Evolutionary conservation across 2,329 filamentous ascomycete genomes (phyloP), one percentile per base, ranked within the genome.

Genomic region (Tympanopsis confertula): DNA sequence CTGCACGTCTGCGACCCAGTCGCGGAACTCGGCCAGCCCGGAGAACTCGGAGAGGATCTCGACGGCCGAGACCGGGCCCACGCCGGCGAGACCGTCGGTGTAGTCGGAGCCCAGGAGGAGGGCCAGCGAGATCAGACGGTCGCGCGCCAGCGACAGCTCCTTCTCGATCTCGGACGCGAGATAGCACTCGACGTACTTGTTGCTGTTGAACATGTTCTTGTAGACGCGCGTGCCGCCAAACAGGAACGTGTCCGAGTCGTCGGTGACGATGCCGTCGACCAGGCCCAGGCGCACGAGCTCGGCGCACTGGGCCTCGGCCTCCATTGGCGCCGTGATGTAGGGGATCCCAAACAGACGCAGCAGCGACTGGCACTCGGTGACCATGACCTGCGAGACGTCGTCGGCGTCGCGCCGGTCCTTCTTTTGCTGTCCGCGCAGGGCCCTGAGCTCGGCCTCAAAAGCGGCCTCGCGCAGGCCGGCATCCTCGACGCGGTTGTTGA

Each of bases 131-230:
- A 98, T 94, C 38, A 98, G 76, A 51, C 89, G 86, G 38, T 82
- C 71, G 14, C 89, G 77, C 3, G 85, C 82, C 0, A 98, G 73
- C 0, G 84, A 86, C 44, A 95, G 81, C 49, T 98, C 91, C 48
- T 83, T 83, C 50, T 94, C 86, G 0, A 98, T 67, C 51, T 98
- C 91, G 0, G 66, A 67, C 2, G 78, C 64, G 10, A 98, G 71
- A 54, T 96, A 98, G 60, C 91, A 96, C 61, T 98, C 91, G 30
- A 98, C 91, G 49, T 86, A 94, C 55, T 98, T 98, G 57, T 91
- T 91, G 49, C 86, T 82, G 59, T 95, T 98, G 68, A 98, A 98
- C 87, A 98, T 94, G 65, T 98, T 98, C 59, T 98, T 98, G 69
- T 98, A 98, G 17, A 98, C 83, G 14, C 89, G 73, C 0, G 87